These are phyloP conservation scores for Silene noctiflora DNA, from an alignment of 179 eudicot species.

Conservation along the genomic window DNA sequence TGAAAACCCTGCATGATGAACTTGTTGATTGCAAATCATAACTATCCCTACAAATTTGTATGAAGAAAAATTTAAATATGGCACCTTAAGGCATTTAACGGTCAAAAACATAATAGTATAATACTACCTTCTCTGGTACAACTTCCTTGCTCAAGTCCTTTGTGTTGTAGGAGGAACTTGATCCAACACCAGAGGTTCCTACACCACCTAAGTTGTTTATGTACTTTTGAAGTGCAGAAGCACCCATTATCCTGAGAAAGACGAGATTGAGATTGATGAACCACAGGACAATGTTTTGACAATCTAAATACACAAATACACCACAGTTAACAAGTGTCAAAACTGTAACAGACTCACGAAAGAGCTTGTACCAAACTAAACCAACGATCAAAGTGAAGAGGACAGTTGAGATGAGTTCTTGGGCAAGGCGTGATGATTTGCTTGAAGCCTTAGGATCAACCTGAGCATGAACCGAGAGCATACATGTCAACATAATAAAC, in stretches of 20 bases:
- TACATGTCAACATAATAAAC: not conserved
- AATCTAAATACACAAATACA: not conserved
- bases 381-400: constrained; percentile 70
- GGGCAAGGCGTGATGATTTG: constrained; percentile 66
- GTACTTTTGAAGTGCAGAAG: constrained; percentile 83
- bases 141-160: constrained; percentile 88
- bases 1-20: constrained; percentile 1
- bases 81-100: not conserved
- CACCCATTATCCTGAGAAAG: constrained; percentile 72
- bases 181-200: constrained; percentile 94
- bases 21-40: not conserved
- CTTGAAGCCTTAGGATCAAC: constrained; percentile 76
- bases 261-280: constrained; percentile 1
- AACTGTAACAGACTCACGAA: constrained; percentile 33
- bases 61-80: not conserved
- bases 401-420: constrained; percentile 77
- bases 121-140: constrained; percentile 77
- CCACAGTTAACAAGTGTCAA: not conserved
- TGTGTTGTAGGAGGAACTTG: constrained; percentile 72
- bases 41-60: not conserved
- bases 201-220: constrained; percentile 77
- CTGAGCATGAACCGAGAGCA: constrained; percentile 30
- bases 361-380: constrained; percentile 65
- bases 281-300: not conserved
- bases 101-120: not conserved